Evolutionary conservation across 345 rosid genomes (phyloP), one percentile per base, ranked within the genome.

Genomic region (Dimocarpus longan): DNA sequence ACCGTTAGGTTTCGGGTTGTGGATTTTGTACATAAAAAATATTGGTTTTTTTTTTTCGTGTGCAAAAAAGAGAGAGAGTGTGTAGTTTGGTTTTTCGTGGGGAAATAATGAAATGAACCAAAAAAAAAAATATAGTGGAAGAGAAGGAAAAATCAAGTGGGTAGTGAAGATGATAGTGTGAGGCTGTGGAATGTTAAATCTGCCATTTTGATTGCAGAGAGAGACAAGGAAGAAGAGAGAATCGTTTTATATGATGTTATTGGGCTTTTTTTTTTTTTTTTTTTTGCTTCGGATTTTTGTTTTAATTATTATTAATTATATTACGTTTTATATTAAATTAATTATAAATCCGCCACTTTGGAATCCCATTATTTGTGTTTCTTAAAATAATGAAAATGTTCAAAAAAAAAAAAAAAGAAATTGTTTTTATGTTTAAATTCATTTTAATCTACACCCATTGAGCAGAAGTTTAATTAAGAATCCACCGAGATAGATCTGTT

Each of bases 1-100:
- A 84, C 86, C 79, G 89, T 82, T 86, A 84, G 85, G 87, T 84
- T 80, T 46, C 10, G 57, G 73, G 48, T 52, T 64, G 21, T 21
- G 67, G 2, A 48, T 44, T 26, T 50, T 0, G n/a, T 21, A 60
- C 2, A 21, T 60, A 60, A 46, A 46, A 46, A 46, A 46, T 1
- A 46, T 75, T 32, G 12, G 39, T 39, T 39, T 66, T 5, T 44
- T 11, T 3, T 22, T 74, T 75, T 12, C 60, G 71, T 6, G 48
- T 28, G 26, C 3, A 26, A 10, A 32, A 21, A 10, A 10, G 28
- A 54, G 28, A 70, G 21, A 59, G 21, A 19, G 6, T n/a, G 63
- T 60, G 63, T 60, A 21, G 22, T 28, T 15, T 3, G 6, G 46
- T 75, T 75, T 7, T 7, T 26, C 2, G 13, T 21, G 8, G 43